phyloP scores from a whole-genome alignment of 805 yeast species.

The Lipomyces sp. region DNA sequence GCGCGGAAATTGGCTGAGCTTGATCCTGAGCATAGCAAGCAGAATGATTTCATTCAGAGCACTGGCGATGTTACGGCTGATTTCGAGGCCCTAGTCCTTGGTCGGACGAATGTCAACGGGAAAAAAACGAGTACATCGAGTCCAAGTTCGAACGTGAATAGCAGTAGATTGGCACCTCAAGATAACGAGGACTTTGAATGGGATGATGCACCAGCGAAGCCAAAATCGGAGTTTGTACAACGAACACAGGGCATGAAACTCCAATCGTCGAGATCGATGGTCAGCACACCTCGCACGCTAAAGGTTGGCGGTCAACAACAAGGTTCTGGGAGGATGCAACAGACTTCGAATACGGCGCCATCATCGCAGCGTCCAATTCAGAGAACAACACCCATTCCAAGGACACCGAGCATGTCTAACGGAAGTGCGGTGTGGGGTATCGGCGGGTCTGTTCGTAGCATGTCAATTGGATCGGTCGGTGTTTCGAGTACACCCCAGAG shows the following conservation, averaged over 20 bases:
- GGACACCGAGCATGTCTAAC: not conserved
- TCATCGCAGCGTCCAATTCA: not conserved
- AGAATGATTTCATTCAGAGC: conserved; percentile 1
- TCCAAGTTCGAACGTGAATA: not conserved
- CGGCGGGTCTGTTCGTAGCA: not conserved
- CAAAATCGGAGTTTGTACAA: not conserved
- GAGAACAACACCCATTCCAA: not conserved
- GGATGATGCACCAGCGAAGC: conserved; percentile 14
- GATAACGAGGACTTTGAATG: conserved; percentile 27
- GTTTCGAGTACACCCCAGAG: not conserved
- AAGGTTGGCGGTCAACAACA: conserved; percentile 12
- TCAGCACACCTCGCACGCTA: conserved; percentile 17
- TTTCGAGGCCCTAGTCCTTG: conserved; percentile 36
- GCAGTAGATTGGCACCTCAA: conserved; percentile 21
- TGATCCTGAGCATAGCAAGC: conserved; percentile 15
- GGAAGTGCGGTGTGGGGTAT: not conserved
- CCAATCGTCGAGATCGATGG: conserved; percentile 18
- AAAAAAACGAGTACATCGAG: not conserved
- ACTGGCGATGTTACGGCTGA: conserved; percentile 33
- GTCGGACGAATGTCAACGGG: conserved; percentile 14
- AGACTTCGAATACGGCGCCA: conserved; percentile 11
- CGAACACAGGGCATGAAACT: conserved; percentile 15
- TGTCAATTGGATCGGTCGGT: conserved; percentile 1
- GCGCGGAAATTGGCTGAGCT: conserved; percentile 43
- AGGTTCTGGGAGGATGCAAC: conserved; percentile 10